Evolutionary conservation across 805 yeast species (phyloP).

Genomic region (Myxozyma neotropica): DNA sequence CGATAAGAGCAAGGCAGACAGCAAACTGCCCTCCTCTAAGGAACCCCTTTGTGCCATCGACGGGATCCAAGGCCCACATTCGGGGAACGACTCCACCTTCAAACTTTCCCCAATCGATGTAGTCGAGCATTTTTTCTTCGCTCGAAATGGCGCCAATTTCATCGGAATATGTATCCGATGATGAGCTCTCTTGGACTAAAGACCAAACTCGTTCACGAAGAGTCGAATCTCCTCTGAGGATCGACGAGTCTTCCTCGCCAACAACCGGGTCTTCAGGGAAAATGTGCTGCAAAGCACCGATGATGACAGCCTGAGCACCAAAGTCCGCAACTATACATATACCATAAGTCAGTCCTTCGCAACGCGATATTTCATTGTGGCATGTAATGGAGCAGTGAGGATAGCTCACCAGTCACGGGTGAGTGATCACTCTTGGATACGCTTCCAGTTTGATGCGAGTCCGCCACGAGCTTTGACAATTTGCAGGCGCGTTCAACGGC

Average conservation of each 20-base stretch:
- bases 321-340: constrained; percentile 67
- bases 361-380: too few relatives aligned
- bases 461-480: constrained; percentile 66
- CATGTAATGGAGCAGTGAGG: too few relatives aligned
- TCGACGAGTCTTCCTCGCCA: constrained; percentile 88
- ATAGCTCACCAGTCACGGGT: constrained; percentile 77
- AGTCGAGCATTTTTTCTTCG: constrained; percentile 55
- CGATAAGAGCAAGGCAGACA: constrained; percentile 87
- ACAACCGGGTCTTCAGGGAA: constrained; percentile 87
- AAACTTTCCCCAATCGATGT: constrained; percentile 79
- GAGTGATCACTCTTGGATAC: constrained; percentile 84
- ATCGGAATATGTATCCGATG: constrained; percentile 41
- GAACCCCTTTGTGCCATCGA: constrained; percentile 97
- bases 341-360: neutral
- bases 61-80: constrained; percentile 97
- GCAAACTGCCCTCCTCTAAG: constrained; percentile 96
- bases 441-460: constrained; percentile 40
- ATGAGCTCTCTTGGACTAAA: constrained; percentile 53
- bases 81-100: constrained; percentile 76
- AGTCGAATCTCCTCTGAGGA: constrained; percentile 55
- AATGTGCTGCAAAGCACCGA: constrained; percentile 73
- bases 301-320: constrained; percentile 92
- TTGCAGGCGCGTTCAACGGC: constrained; percentile 88
- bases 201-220: constrained; percentile 60
- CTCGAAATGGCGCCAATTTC: constrained; percentile 39